Percentiles rank a stretch among this genome's conserved stretches.
Evolutionary conservation across 2,329 filamentous ascomycete genomes (phyloP).

Genomic region (Aureobasidium sp.): DNA sequence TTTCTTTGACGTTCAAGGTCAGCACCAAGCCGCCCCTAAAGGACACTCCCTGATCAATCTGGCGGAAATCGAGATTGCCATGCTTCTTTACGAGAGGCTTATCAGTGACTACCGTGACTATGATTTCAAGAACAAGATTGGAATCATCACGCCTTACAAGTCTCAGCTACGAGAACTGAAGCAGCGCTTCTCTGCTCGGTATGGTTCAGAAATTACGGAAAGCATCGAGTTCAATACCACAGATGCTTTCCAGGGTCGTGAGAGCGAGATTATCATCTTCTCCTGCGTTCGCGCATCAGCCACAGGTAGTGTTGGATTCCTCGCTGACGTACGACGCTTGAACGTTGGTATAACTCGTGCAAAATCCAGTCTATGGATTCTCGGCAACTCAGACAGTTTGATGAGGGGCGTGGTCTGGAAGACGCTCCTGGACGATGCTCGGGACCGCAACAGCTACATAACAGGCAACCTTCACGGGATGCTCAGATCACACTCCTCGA

Average conservation of each 20-base stretch:
- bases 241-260: conserved; percentile 93
- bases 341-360: conserved; percentile 96
- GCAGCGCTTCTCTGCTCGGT: conserved; percentile 62
- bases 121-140: conserved; percentile 76
- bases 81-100: conserved; percentile 77
- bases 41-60: conserved; percentile 88
- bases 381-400: conserved; percentile 84
- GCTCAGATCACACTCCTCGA: conserved; percentile 46
- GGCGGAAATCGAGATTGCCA: conserved; percentile 77
- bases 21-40: conserved; percentile 70
- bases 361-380: conserved; percentile 92
- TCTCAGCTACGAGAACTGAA: conserved; percentile 80
- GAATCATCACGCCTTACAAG: conserved; percentile 97
- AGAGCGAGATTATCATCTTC: conserved; percentile 98
- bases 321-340: conserved; percentile 97
- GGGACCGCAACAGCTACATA: conserved; percentile 67
- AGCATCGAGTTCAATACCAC: conserved; percentile 97
- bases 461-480: conserved; percentile 54
- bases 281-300: conserved; percentile 91
- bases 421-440: conserved; percentile 76
- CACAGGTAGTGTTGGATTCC: conserved; percentile 95
- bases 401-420: conserved; percentile 87
- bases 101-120: conserved; percentile 60
- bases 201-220: conserved; percentile 67
- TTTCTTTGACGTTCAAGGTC: conserved; percentile 92